Evolutionary conservation across 768 basidiomycete species (phyloP).

Genomic region (Dioszegia crocea): DNA sequence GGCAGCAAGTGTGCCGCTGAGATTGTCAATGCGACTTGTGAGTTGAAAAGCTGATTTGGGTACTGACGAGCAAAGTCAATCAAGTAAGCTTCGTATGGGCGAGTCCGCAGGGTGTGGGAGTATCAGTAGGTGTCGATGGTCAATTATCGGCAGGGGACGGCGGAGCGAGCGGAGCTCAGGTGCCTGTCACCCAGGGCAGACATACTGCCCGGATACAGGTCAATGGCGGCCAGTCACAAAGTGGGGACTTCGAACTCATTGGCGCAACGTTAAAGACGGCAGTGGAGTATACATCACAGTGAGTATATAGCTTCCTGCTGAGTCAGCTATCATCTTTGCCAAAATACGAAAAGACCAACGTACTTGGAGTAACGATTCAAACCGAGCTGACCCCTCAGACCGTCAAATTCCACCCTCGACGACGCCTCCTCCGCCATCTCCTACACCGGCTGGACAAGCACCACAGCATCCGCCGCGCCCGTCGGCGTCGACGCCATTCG

Average conservation of each 20-base stretch:
- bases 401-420: conserved; percentile 31
- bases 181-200: conserved; percentile 5
- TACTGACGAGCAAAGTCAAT: conserved; percentile 13
- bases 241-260: conserved; percentile 10
- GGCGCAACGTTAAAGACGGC: conserved; percentile 5
- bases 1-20: not conserved
- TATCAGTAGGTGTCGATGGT: conserved; percentile 25
- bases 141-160: conserved; percentile 3
- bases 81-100: conserved; percentile 15
- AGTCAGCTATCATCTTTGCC: too few relatives aligned
- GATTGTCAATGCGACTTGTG: not conserved
- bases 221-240: not conserved
- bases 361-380: too few relatives aligned
- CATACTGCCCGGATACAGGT: conserved; percentile 27
- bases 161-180: not conserved
- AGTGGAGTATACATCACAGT: not conserved
- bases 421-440: conserved; percentile 23
- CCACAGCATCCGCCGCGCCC: conserved; percentile 1
- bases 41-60: not conserved
- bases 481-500: conserved; percentile 21
- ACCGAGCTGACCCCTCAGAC: not conserved
- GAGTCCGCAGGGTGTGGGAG: not conserved
- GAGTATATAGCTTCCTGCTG: not conserved
- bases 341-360: too few relatives aligned
- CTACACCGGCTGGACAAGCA: conserved; percentile 30